These are phyloP conservation scores for Calonectria pseudoturangicola DNA, from an alignment of 2,329 filamentous ascomycete genomes.

Conservation along the genomic window DNA sequence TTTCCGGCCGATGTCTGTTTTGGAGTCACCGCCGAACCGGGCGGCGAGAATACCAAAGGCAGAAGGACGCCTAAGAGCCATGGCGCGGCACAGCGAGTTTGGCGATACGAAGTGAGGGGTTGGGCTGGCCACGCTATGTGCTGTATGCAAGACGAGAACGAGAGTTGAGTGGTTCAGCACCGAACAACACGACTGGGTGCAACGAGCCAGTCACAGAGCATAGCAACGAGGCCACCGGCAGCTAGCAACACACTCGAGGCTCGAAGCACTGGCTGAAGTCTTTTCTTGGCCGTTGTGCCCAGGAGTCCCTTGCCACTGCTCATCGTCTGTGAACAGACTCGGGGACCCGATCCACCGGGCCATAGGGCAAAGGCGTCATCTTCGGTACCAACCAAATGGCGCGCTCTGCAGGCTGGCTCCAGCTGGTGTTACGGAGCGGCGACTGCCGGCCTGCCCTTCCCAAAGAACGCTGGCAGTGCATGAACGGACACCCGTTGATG, in stretches of 20 bases:
- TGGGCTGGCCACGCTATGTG: constrained; percentile 6
- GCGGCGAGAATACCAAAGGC: constrained; percentile 16
- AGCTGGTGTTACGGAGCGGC: constrained; percentile 6
- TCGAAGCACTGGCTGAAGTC: constrained; percentile 22
- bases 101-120: constrained; percentile 34
- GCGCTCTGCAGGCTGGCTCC: constrained; percentile 8
- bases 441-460: constrained; percentile 5
- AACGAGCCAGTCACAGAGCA: constrained; percentile 11
- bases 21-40: constrained; percentile 20
- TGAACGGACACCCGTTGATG: constrained; percentile 34
- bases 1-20: constrained; percentile 23
- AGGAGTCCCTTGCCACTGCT: constrained; percentile 32
- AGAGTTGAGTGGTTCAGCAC: constrained; percentile 20
- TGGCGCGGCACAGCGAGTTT: constrained; percentile 32
- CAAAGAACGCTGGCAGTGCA: constrained; percentile 24
- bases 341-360: constrained; percentile 14
- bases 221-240: constrained; percentile 6
- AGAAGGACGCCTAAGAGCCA: constrained; percentile 14
- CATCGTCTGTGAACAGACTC: constrained; percentile 3
- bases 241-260: constrained; percentile 25
- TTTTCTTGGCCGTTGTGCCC: constrained; percentile 5
- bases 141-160: constrained; percentile 24
- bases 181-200: not conserved
- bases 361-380: constrained; percentile 23
- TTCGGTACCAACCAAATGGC: constrained; percentile 32